Base-by-base conservation (phyloP, 768 basidiomycete species). In the Pisolithus microcarpus region DNA sequence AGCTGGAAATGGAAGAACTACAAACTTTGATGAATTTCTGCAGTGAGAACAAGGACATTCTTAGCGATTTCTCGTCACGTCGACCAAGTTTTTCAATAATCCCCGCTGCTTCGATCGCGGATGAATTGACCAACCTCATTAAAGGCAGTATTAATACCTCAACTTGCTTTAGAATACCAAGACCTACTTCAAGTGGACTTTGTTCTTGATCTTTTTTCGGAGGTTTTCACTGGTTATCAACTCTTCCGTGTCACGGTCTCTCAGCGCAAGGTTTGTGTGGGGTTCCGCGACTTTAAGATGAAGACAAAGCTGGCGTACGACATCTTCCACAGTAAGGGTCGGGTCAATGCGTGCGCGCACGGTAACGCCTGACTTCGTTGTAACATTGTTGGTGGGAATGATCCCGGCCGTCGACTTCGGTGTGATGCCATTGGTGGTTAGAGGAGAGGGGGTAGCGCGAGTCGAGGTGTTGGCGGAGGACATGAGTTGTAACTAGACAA, bases 171-270 rank as follows among this genome's bases (percentile, higher is more conserved):
- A 39, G 21, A 38, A 26, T 10, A 51, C 26, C 30, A 43, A 31
- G 67, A 68, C 79, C 57, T 62, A 91, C 90, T 84, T 91, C 50
- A 93, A 72, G 60, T 86, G 82, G 44, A 76, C 79, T 65, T 87
- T 91, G 38, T 76, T 75, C 68, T 79, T 85, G 57, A 93, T 88
- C 72, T 86, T 87, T 70, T 79, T 82, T 62, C 82, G 76, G 60
- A 96, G 64, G 62, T 93, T 94, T 56, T 91, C 89, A 59, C 87
- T 86, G 24, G 90, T 93, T 16, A 96, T 84, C 43, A 94, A 68
- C 56, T 88, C 88, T 53, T 87, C 87, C 15, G 75, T 79, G 58
- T 90, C 87, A 23, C 67, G 67, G 63, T 93, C 90, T 58, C 91
- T 76, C 52, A 95, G 66, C 1, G 90, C 86, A 62, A 80, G 92